Evolutionary conservation across 2,329 filamentous ascomycete species (phyloP), one percentile per base, ranked within the genome.

Genomic region (Pestalotiopsis sp.): DNA sequence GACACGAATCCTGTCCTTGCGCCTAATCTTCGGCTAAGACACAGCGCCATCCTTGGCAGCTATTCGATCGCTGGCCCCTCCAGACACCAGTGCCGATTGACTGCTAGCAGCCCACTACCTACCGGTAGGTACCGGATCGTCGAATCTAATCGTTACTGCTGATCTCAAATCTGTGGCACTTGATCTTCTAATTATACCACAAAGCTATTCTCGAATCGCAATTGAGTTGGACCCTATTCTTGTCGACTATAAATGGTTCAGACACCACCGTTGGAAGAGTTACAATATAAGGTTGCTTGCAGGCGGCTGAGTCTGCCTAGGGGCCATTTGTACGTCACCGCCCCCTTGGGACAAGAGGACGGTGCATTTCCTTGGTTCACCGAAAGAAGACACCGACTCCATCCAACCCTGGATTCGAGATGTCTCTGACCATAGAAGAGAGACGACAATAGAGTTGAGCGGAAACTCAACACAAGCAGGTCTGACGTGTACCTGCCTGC

Each of bases 1-100:
- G 59, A 62, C 59, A 62, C 59, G 59, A 60, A 27, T 60, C 58
- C 58, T 31, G 4, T 27, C 12, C 13, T 4, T 62, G 31, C 59
- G 59, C 59, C 59, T 62, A 62, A 62, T 62, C 59, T 39, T 62
- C 59, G 59, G 59, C n/a, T 62, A 62, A 62, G 38, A 31, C 25
- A n/a, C 45, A 52, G 45, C 36, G 55, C 55, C 55, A 59, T 39
- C 36, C 59, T 62, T 59, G 57, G 57, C 57, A 17, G 45, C 45
- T 20, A 20, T 52, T 59, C 17, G 6, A 13, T 36, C 12, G 23
- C 57, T 59, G 27, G 11, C 25, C 23, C n/a, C 25, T 13, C 13
- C 17, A 6, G 12, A 27, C 20, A 9, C 20, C 45, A 23, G 45
- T 23, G 45, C 45, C 27, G 31, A 36, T 36, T 52, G 45, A n/a